Evolutionary conservation across 805 yeast species (phyloP).

Genomic region (Saturnispora saitoi): DNA sequence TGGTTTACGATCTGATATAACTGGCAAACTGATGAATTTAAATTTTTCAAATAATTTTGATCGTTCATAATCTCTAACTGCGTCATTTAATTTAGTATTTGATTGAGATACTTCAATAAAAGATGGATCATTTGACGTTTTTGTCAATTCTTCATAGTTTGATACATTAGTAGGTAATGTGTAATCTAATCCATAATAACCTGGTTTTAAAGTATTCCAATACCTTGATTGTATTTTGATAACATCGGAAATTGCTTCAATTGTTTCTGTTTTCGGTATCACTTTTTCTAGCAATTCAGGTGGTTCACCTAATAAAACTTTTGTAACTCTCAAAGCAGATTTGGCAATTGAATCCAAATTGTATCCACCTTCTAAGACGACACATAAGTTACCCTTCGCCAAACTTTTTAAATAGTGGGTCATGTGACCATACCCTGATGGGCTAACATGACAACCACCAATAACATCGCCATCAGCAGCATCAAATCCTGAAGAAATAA

Average conservation of each 20-base stretch:
- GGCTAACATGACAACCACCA: constrained; percentile 94
- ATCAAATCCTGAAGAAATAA: constrained; percentile 92
- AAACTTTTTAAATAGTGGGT: constrained; percentile 81
- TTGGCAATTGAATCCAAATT: constrained; percentile 84
- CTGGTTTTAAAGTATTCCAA: constrained; percentile 81
- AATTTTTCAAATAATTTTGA: constrained; percentile 43
- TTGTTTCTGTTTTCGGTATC: constrained; percentile 67
- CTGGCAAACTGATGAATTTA: constrained; percentile 61
- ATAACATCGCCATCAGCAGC: constrained; percentile 98
- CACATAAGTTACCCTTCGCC: constrained; percentile 83
- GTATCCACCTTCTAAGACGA: constrained; percentile 93
- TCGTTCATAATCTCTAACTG: constrained; percentile 67
- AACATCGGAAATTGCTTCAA: constrained; percentile 76
- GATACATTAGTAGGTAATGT: constrained; percentile 25
- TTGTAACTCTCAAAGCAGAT: constrained; percentile 87
- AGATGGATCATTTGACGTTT: constrained; percentile 34
- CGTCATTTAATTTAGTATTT: constrained; percentile 53
- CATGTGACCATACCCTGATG: constrained; percentile 95
- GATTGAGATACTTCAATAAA: constrained; percentile 31
- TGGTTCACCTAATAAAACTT: constrained; percentile 88
- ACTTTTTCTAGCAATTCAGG: constrained; percentile 66
- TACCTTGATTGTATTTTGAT: constrained; percentile 70
- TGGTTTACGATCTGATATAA: constrained; percentile 35
- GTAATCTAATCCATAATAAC: constrained; percentile 34
- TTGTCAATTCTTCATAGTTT: constrained; percentile 29